Percentiles rank a stretch among this genome's conserved stretches.
These are phyloP conservation scores for Penicillium herquei DNA, from an alignment of 495 filamentous ascomycete species.

Conservation along the genomic window DNA sequence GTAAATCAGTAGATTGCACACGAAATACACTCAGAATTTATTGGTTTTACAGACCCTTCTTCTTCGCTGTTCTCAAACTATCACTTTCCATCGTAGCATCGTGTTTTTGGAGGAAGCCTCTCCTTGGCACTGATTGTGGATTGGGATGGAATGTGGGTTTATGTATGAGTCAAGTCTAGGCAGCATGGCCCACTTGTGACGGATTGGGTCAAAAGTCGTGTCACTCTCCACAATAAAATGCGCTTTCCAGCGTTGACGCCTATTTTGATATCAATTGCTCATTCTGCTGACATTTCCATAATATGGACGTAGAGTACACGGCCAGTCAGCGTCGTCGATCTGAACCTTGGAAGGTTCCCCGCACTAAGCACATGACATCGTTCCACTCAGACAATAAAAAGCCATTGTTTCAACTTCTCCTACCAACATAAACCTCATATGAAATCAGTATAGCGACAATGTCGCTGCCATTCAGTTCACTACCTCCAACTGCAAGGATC, in stretches of 20 bases:
- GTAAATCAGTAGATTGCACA: neutral
- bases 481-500: slow-evolving; percentile 26
- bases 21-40: neutral
- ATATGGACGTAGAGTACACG: no score
- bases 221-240: no score
- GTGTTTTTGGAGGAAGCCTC: no score
- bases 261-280: no score
- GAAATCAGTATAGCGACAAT: slow-evolving; percentile 10
- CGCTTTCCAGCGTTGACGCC: no score
- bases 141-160: neutral
- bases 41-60: neutral
- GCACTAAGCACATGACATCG: neutral
- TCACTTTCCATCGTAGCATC: no score
- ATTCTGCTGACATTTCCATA: no score
- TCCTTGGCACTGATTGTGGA: neutral
- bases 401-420: neutral
- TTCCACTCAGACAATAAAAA: neutral
- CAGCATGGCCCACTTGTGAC: neutral
- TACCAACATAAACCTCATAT: neutral
- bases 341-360: neutral
- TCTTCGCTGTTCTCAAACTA: neutral
- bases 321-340: no score
- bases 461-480: slow-evolving; percentile 27
- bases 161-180: neutral
- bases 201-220: neutral